These are phyloP conservation scores for Cutaneotrichosporon cutaneum DNA, from an alignment of 1,284 basidiomycete genomes.

Conservation along the genomic window DNA sequence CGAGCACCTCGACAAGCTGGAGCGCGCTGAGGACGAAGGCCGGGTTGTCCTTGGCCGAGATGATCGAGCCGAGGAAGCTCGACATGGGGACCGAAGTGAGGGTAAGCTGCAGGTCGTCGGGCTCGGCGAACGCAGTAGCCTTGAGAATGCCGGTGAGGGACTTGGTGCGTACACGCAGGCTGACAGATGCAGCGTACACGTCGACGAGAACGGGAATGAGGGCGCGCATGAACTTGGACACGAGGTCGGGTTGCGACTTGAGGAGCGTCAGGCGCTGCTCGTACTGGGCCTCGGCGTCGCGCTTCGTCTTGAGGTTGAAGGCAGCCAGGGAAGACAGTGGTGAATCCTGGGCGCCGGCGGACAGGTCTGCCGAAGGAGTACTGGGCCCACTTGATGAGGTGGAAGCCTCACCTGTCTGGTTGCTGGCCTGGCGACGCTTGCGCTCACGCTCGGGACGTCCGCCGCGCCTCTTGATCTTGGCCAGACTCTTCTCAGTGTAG, in stretches of 20 bases:
- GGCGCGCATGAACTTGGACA: conserved; percentile 77
- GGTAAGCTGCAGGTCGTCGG: conserved; percentile 69
- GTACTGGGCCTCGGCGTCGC: conserved; percentile 47
- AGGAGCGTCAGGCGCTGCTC: conserved; percentile 59
- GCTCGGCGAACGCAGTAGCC: conserved; percentile 80
- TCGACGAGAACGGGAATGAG: conserved; percentile 89
- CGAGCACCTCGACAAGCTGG: conserved; percentile 84
- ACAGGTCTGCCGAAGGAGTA: conserved; percentile 25
- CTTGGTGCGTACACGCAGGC: conserved; percentile 77
- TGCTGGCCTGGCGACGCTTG: conserved; percentile 6
- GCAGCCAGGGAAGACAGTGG: conserved; percentile 9
- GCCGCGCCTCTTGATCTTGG: conserved; percentile 42
- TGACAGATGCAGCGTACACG: conserved; percentile 91
- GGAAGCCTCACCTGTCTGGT: conserved; percentile 9
- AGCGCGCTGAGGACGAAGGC: conserved; percentile 79
- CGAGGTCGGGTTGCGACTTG: conserved; percentile 69
- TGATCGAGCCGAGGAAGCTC: conserved; percentile 84
- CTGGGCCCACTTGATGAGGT: conserved; percentile 26
- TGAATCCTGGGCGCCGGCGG: conserved; percentile 5
- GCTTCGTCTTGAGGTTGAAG: conserved; percentile 30
- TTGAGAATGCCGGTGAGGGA: conserved; percentile 81
- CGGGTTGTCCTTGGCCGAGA: conserved; percentile 85
- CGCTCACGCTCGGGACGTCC: conserved; percentile 25
- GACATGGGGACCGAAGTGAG: conserved; percentile 84
- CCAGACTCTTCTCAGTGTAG: conserved; percentile 82